Conservation (phyloP, 345 rosid species). For the Gossypium longicalyx region DNA sequence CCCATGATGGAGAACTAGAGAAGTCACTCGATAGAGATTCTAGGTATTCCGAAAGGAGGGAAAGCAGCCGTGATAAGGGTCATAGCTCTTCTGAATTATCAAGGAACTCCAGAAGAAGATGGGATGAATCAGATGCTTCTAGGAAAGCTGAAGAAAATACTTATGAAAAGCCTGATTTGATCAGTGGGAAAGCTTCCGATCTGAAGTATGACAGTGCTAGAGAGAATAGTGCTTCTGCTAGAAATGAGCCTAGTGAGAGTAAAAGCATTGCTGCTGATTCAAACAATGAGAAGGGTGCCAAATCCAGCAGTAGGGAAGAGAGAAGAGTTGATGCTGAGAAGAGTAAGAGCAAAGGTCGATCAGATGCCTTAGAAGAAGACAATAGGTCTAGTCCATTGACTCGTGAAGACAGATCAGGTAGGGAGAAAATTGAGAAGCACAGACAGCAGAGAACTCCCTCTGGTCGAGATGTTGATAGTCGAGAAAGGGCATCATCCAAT, state of each 20-base stretch:
- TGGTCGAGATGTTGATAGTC: slow-evolving; percentile 49
- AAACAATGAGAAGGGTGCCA: slow-evolving; percentile 49
- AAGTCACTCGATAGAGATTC: slow-evolving; percentile 55
- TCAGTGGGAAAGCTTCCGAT: slow-evolving; percentile 62
- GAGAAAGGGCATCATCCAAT: slow-evolving; percentile 45
- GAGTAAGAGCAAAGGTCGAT: slow-evolving; percentile 46
- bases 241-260: slow-evolving; percentile 54
- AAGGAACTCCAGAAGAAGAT: slow-evolving; percentile 71
- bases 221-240: slow-evolving; percentile 42
- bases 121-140: slow-evolving; percentile 65
- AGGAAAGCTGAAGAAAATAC: slow-evolving; percentile 51
- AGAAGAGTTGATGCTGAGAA: slow-evolving; percentile 47
- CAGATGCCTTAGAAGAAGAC: slow-evolving; percentile 62
- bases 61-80: slow-evolving; percentile 61
- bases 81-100: slow-evolving; percentile 60
- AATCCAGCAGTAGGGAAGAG: slow-evolving; percentile 63
- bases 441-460: slow-evolving; percentile 51
- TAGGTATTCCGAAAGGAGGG: slow-evolving; percentile 60
- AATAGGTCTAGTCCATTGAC: slow-evolving; percentile 51
- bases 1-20: slow-evolving; percentile 45
- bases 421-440: slow-evolving; percentile 55
- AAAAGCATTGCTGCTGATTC: slow-evolving; percentile 46
- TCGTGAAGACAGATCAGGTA: slow-evolving; percentile 44
- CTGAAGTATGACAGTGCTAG: slow-evolving; percentile 46
- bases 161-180: slow-evolving; percentile 45